phyloP scores from a whole-genome alignment of 1,284 basidiomycete species.

The Cystodermella granulosa region DNA sequence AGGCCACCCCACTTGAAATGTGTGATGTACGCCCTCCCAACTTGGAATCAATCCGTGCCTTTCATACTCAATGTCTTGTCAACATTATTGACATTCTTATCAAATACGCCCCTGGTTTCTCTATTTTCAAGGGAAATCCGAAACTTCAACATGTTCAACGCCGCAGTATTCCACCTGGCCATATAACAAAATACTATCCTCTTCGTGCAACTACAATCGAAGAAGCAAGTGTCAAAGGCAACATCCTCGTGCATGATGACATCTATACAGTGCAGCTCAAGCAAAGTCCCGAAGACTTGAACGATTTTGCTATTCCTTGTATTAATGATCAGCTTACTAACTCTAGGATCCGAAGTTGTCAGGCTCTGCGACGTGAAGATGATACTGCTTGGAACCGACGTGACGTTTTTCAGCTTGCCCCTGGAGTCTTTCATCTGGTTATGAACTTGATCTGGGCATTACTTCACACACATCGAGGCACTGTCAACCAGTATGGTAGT shows the following conservation, averaged over 20 bases:
- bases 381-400: constrained; percentile 20
- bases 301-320: neutral
- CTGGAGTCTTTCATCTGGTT: constrained; percentile 26
- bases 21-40: constrained; percentile 4
- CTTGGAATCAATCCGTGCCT: neutral
- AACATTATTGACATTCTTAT: constrained; percentile 7
- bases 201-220: constrained; percentile 20
- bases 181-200: constrained; percentile 16
- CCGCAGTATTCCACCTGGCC: constrained; percentile 11
- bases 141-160: constrained; percentile 13
- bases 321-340: constrained; percentile 17
- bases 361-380: constrained; percentile 17
- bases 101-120: constrained; percentile 11
- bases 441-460: constrained; percentile 27
- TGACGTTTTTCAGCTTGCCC: constrained; percentile 23
- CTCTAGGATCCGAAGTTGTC: constrained; percentile 11
- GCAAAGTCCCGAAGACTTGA: neutral
- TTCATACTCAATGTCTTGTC: constrained; percentile 3
- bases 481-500: constrained; percentile 12
- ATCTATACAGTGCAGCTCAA: constrained; percentile 18
- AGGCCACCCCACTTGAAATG: constrained; percentile 4
- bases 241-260: constrained; percentile 18
- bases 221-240: constrained; percentile 20
- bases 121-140: constrained; percentile 2
- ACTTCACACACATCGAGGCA: constrained; percentile 22